A percentile compares a stretch with the other conserved stretches of the same genome.
Evolutionary conservation across 495 filamentous ascomycete species (phyloP).

Genomic region (Astrothelium macrocarpum): DNA sequence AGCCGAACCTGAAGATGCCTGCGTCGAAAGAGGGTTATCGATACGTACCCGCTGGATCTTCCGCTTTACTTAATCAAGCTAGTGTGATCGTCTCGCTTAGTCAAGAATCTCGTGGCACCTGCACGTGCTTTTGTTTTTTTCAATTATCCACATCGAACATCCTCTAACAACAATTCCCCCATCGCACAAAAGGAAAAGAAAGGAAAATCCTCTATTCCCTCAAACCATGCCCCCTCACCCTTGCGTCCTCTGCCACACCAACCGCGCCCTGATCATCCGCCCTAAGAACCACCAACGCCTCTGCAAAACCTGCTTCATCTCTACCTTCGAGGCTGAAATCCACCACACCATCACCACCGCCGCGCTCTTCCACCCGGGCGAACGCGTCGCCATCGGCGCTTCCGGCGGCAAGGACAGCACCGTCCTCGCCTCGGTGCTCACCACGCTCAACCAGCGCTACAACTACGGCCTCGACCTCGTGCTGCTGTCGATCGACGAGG

Average conservation of each 20-base stretch:
- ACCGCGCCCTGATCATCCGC: slow-evolving; percentile 78
- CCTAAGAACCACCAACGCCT: slow-evolving; percentile 90
- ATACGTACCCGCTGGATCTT: not conserved
- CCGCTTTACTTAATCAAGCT: not conserved
- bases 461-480: slow-evolving; percentile 78
- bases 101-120: not conserved
- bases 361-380: slow-evolving; percentile 69
- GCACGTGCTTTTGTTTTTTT: too few relatives aligned
- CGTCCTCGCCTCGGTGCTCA: slow-evolving; percentile 86
- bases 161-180: too few relatives aligned
- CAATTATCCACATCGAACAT: too few relatives aligned
- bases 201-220: not conserved
- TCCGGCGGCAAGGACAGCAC: slow-evolving; percentile 98
- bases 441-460: slow-evolving; percentile 85
- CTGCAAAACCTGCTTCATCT: slow-evolving; percentile 79
- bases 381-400: slow-evolving; percentile 86
- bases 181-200: not conserved
- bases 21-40: not conserved
- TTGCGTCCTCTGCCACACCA: slow-evolving; percentile 65
- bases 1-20: not conserved
- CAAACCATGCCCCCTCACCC: slow-evolving; percentile 46
- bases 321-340: slow-evolving; percentile 82
- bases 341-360: slow-evolving; percentile 81
- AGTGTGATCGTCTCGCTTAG: not conserved
- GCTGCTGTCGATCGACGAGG: slow-evolving; percentile 88